These are phyloP conservation scores for Fusarium udum DNA, from an alignment of 2,329 filamentous ascomycete genomes.

Conservation along the genomic window DNA sequence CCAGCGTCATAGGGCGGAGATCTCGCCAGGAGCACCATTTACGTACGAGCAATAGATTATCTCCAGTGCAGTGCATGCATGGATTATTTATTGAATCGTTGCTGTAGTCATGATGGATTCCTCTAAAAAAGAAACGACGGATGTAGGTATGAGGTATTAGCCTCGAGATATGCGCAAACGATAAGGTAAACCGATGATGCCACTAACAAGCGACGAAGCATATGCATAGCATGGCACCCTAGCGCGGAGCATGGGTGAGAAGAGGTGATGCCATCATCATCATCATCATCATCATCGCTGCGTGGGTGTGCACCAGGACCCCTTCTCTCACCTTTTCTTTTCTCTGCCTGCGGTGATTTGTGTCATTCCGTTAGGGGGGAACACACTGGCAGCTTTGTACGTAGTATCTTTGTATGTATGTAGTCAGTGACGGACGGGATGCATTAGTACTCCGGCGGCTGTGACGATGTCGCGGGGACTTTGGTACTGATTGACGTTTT, in stretches of 20 bases:
- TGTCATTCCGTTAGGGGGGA: conserved; percentile 4
- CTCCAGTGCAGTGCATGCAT: conserved; percentile 6
- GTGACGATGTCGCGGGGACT: conserved; percentile 26
- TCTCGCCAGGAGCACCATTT: conserved; percentile 30
- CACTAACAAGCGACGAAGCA: conserved; percentile 18
- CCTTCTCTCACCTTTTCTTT: neutral
- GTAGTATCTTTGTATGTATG: conserved; percentile 1
- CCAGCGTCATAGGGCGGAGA: conserved; percentile 43
- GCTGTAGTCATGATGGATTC: neutral
- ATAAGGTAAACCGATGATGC: conserved; percentile 28
- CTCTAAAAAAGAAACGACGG: conserved; percentile 7
- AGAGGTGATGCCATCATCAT: conserved; percentile 37
- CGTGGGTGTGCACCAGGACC: conserved; percentile 28
- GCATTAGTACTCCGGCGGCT: conserved; percentile 3
- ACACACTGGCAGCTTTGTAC: conserved; percentile 17
- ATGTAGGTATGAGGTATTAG: conserved; percentile 21
- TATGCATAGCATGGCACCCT: conserved; percentile 5
- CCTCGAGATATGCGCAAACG: conserved; percentile 1
- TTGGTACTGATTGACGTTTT: conserved; percentile 17
- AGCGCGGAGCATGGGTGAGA: conserved; percentile 16
- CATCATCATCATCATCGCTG: conserved; percentile 7
- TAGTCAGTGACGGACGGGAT: neutral
- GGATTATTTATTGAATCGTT: conserved; percentile 10
- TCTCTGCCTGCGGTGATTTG: neutral
- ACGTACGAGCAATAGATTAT: neutral